Conservation (phyloP, 2,329 filamentous ascomycete species). For the Fusarium mundagurra region DNA sequence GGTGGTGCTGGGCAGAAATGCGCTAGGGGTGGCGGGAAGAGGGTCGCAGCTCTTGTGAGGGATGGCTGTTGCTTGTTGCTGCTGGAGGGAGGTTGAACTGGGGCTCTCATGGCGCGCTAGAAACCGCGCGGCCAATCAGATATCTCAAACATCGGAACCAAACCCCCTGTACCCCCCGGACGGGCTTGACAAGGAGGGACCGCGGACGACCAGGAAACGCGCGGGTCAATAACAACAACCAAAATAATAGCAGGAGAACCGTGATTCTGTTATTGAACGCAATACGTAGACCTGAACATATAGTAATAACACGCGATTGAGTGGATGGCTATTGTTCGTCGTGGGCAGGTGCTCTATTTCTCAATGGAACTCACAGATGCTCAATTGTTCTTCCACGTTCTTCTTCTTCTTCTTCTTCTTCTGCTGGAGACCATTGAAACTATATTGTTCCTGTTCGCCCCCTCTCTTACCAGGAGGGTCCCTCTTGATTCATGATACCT, state of each 20-base stretch:
- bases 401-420: not conserved
- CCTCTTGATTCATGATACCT: conserved; percentile 11
- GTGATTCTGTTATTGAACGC: conserved; percentile 24
- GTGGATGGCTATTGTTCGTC: not conserved
- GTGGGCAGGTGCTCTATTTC: not conserved
- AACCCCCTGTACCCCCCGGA: conserved; percentile 24
- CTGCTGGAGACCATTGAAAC: conserved; percentile 5
- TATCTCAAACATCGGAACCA: conserved; percentile 1
- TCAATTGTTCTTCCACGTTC: not conserved
- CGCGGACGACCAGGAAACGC: conserved; percentile 45
- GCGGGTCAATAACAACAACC: conserved; percentile 45
- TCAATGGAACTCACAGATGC: not conserved
- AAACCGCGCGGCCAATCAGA: conserved; percentile 34
- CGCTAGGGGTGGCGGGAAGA: conserved; percentile 42
- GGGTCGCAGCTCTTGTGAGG: conserved; percentile 38
- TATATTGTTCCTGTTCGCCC: conserved; percentile 1
- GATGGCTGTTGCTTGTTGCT: conserved; percentile 35
- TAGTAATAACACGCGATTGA: conserved; percentile 4
- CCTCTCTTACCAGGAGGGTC: not conserved
- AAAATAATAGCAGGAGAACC: conserved; percentile 36
- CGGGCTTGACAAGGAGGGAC: conserved; percentile 27
- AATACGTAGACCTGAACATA: conserved; percentile 4
- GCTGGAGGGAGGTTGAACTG: conserved; percentile 44
- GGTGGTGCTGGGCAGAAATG: conserved; percentile 22
- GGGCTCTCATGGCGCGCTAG: conserved; percentile 40